Evolutionary conservation across 805 yeast species (phyloP).

Genomic region (Suhomyces canberraensis): DNA sequence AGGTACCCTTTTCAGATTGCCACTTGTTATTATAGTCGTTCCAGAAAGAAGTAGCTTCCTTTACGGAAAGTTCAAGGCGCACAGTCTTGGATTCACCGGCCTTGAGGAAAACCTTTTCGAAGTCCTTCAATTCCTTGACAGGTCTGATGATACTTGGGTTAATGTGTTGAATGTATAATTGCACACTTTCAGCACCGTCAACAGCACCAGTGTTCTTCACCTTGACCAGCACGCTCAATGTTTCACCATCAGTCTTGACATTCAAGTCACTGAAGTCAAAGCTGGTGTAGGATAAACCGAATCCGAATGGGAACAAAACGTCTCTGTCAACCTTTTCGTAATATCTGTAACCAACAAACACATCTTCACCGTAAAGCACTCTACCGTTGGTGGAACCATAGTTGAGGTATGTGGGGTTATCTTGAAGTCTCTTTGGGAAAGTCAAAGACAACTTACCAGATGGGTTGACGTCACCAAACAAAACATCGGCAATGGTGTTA

Average conservation of each 20-base stretch:
- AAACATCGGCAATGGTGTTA: conserved; percentile 56
- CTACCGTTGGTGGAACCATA: conserved; percentile 51
- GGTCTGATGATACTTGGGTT: conserved; percentile 47
- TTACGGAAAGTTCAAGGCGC: conserved; percentile 36
- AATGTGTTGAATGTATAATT: conserved; percentile 45
- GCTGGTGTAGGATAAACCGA: conserved; percentile 57
- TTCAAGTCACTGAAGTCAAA: conserved; percentile 42
- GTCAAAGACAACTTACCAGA: conserved; percentile 56
- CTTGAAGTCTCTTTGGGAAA: conserved; percentile 50
- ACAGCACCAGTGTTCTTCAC: conserved; percentile 48
- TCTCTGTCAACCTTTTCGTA: conserved; percentile 50
- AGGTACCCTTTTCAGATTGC: conserved; percentile 50
- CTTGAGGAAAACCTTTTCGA: conserved; percentile 45
- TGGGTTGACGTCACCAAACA: conserved; percentile 60
- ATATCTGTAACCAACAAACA: conserved; percentile 60
- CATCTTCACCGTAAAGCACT: conserved; percentile 62
- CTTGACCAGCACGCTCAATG: conserved; percentile 30
- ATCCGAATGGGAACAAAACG: conserved; percentile 60
- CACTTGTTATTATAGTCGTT: conserved; percentile 48
- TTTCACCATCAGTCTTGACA: conserved; percentile 24
- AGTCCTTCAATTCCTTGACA: conserved; percentile 58
- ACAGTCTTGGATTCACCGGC: conserved; percentile 44
- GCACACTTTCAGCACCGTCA: conserved; percentile 55
- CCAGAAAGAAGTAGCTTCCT: conserved; percentile 54
- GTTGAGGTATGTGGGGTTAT: conserved; percentile 56